Evolutionary conservation across 176 grass and related monocot genomes (phyloP).

Genomic region (Aegilops sharonensis): DNA sequence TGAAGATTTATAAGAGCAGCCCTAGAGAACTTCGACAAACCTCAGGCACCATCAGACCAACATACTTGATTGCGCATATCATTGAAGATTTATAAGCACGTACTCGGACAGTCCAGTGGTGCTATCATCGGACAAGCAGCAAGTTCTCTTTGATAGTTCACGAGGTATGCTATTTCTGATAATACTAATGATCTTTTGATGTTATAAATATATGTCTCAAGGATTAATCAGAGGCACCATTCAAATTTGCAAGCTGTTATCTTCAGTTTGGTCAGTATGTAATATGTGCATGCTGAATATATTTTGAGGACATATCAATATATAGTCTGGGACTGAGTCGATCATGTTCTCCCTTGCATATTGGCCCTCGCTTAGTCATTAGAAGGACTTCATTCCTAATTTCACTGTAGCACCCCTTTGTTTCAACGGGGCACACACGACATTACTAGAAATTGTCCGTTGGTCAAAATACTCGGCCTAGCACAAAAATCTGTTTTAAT

Average conservation of each 20-base stretch:
- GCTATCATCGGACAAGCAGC: background rate
- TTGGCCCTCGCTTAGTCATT: background rate
- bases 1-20: constrained; percentile 15
- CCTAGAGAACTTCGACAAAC: constrained; percentile 34
- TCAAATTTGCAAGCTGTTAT: background rate
- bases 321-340: background rate
- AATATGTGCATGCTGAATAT: background rate
- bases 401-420: background rate
- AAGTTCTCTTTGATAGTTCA: constrained; percentile 1
- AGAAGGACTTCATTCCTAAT: background rate
- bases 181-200: background rate
- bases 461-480: background rate
- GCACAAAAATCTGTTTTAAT: background rate
- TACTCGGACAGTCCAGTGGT: background rate
- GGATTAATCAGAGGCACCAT: background rate
- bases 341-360: background rate
- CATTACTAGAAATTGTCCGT: background rate
- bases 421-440: background rate
- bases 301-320: background rate
- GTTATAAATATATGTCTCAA: background rate
- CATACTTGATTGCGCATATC: constrained; percentile 39
- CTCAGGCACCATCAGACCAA: constrained; percentile 1
- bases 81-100: background rate
- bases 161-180: constrained; percentile 24
- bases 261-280: constrained; percentile 8